Evolutionary conservation across 73 alveolate genomes (phyloP), one percentile per base, ranked within the genome.

Genomic region (Blepharisma japonicum): DNA sequence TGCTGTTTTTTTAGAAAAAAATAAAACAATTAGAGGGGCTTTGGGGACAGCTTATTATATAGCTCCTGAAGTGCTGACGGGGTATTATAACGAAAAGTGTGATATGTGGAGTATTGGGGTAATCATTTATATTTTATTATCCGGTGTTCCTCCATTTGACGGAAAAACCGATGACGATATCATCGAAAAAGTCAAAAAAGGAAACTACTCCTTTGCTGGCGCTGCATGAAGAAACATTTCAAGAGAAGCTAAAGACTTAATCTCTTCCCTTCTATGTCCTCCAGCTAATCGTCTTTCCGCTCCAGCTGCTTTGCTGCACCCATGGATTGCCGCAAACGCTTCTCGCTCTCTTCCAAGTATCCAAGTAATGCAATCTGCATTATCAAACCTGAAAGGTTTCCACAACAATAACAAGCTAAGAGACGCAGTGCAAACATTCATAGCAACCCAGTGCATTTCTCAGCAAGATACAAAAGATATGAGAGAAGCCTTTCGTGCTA

Each of bases 241-340:
- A 7, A 55, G 66, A n/a, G 94, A 91, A 78, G 86, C 91, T 18
- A 89, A 68, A 55, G 97, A 91, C 71, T 86, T 91, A 71, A 82
- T 91, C 8, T 56, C 45, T 7, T 54, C 71, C 47, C 82, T 89
- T 6, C 71, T 66, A 32, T 68, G 80, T 6, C 86, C 81, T 68
- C 56, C 66, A 25, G 53, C 71, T 38, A 25, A 27, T 39, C 77
- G 97, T 68, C 83, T 80, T 20, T 53, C 84, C 51, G 92, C 93
- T 0, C 68, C 77, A 72, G 68, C 77, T 48, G 85, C 87, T 38
- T 32, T 89, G 21, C 45, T 55, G 7, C 96, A 91, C 74, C 49
- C 61, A 11, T 89, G 94, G 89, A 81, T 91, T 6, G 54, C 7
- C 42, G 61, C 49, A 68, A 55, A 76, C 38, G 80, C 77, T 6